A percentile compares a stretch with the other conserved stretches of the same genome.
Conservation (phyloP, 371 early-diverging fungal species). For the Actinomortierella ambigua region DNA sequence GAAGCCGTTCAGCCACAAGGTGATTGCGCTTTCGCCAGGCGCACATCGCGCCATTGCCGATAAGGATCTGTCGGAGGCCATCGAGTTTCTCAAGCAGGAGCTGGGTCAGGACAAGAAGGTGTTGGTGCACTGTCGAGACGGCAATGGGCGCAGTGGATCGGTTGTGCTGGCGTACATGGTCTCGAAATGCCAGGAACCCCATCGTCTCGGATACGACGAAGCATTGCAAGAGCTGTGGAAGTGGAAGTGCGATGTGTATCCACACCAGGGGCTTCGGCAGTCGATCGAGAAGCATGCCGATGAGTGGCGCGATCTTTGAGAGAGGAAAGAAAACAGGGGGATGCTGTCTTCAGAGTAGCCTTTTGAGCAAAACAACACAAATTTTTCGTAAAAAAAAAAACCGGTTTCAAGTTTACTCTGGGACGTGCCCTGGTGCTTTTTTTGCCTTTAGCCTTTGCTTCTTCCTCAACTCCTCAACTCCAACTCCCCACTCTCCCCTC, state of each 20-base stretch:
- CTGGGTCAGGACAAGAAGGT: conserved; percentile 32
- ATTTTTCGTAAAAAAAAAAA: no score
- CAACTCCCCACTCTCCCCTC: no score
- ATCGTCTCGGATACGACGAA: conserved; percentile 11
- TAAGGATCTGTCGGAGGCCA: conserved; percentile 26
- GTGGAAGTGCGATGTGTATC: conserved; percentile 47
- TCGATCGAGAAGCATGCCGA: conserved; percentile 12
- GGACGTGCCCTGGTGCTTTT: no score
- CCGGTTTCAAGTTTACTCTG: no score
- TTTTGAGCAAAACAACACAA: no score
- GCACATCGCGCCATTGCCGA: conserved; percentile 32
- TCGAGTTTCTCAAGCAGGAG: conserved; percentile 22
- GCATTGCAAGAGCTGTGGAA: conserved; percentile 37
- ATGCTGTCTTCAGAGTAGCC: no score
- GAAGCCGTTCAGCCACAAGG: conserved; percentile 24
- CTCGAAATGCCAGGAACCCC: conserved; percentile 9
- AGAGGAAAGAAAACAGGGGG: no score
- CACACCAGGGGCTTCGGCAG: conserved; percentile 35
- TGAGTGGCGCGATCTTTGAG: no score
- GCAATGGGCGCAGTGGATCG: conserved; percentile 39
- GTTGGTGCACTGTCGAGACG: conserved; percentile 42
- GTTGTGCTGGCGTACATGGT: conserved; percentile 33
- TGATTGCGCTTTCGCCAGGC: conserved; percentile 32
- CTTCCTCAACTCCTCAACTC: no score
- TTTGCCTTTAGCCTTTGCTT: no score